Percentiles rank a stretch among this genome's conserved stretches.
Conservation (phyloP, 1,284 basidiomycete genomes). For the Cutaneotrichosporon sp. region DNA sequence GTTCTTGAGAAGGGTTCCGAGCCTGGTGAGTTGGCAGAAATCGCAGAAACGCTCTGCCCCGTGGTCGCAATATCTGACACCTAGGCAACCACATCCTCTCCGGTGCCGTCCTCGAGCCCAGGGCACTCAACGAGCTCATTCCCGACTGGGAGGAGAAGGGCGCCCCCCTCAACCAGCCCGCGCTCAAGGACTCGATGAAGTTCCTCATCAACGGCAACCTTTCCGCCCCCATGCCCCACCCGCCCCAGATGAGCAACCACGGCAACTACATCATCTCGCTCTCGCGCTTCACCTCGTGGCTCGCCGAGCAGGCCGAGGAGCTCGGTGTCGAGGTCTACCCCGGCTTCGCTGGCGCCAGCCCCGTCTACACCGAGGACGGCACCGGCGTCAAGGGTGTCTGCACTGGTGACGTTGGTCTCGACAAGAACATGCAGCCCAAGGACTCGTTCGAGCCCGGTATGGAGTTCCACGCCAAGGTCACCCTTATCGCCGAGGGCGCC, state of each 20-base stretch:
- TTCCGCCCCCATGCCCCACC: conserved; percentile 87
- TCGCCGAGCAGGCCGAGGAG: conserved; percentile 78
- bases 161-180: conserved; percentile 72
- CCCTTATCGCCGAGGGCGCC: conserved; percentile 93
- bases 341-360: conserved; percentile 86
- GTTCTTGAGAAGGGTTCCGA: conserved; percentile 94
- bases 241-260: conserved; percentile 94
- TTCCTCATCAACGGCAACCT: conserved; percentile 69
- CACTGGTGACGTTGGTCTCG: conserved; percentile 94
- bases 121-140: conserved; percentile 86
- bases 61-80: too few species aligned
- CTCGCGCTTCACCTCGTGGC: conserved; percentile 85
- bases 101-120: conserved; percentile 92
- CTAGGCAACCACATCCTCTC: conserved; percentile 94
- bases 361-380: conserved; percentile 72
- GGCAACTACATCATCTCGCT: conserved; percentile 94
- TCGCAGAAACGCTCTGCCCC: too few species aligned
- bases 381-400: conserved; percentile 75
- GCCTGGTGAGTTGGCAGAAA: conserved; percentile 71
- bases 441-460: conserved; percentile 94
- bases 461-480: conserved; percentile 92
- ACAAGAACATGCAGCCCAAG: conserved; percentile 76
- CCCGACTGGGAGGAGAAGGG: conserved; percentile 75
- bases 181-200: conserved; percentile 80
- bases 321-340: conserved; percentile 96